Conservation (phyloP, 2,329 filamentous ascomycete genomes). For the Diaporthe longicolla region DNA sequence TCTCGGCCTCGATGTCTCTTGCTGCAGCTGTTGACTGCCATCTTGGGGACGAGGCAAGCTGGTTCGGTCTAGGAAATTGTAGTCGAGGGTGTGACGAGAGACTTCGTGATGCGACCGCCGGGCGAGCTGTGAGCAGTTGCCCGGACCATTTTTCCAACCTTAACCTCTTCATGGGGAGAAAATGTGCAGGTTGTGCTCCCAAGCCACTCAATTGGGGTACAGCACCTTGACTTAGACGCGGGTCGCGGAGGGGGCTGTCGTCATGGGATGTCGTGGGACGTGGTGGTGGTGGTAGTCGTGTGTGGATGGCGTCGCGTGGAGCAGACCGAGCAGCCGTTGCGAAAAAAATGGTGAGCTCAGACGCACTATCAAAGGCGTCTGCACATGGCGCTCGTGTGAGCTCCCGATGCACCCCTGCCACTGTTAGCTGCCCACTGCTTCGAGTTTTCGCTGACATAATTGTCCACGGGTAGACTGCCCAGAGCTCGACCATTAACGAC, state of each 20-base stretch:
- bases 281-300: constrained; percentile 31
- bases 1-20: constrained; percentile 40
- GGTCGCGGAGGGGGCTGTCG: constrained; percentile 37
- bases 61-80: constrained; percentile 36
- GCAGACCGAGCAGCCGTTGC: constrained; percentile 31
- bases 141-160: constrained; percentile 71
- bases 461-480: constrained; percentile 1
- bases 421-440: constrained; percentile 17
- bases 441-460: constrained; percentile 48
- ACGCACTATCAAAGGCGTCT: constrained; percentile 37
- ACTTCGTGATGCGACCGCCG: constrained; percentile 54
- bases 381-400: constrained; percentile 40
- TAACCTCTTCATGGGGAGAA: constrained; percentile 71
- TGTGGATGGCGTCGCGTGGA: constrained; percentile 42
- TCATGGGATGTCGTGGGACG: constrained; percentile 40
- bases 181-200: constrained; percentile 37
- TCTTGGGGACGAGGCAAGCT: constrained; percentile 47
- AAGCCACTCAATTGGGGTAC: constrained; percentile 38
- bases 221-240: constrained; percentile 38
- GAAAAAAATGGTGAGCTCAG: constrained; percentile 43
- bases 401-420: constrained; percentile 44
- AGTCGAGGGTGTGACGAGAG: constrained; percentile 43
- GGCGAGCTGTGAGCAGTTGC: constrained; percentile 68
- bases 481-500: not conserved
- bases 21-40: constrained; percentile 51